Conservation (phyloP, 2,329 filamentous ascomycete genomes). For the Xylaria sp. region DNA sequence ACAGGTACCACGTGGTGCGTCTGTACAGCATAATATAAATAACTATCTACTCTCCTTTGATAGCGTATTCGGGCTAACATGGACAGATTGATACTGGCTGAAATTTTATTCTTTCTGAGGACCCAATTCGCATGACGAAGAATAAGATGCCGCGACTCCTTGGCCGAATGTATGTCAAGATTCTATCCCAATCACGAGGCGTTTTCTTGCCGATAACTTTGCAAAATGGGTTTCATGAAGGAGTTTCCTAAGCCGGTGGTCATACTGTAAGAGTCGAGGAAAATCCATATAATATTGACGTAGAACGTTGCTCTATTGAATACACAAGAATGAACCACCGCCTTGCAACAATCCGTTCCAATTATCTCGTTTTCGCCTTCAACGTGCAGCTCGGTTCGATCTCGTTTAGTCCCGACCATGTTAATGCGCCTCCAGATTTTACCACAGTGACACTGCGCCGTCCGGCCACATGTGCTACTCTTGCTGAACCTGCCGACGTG, state of each 20-base stretch:
- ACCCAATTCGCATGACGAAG: not conserved
- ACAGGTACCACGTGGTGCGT: too few species aligned
- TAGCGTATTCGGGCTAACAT: too few species aligned
- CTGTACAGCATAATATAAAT: too few species aligned
- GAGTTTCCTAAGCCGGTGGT: not conserved
- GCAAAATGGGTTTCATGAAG: not conserved
- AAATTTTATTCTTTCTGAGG: too few species aligned
- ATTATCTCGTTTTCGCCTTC: slow-evolving; percentile 35
- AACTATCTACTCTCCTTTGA: too few species aligned
- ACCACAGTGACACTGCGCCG: slow-evolving; percentile 17
- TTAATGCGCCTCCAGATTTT: slow-evolving; percentile 25
- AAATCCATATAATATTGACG: slow-evolving; percentile 26
- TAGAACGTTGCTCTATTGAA: slow-evolving; percentile 37
- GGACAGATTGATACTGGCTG: too few species aligned
- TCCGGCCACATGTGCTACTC: slow-evolving; percentile 22
- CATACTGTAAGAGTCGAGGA: not conserved
- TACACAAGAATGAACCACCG: slow-evolving; percentile 36
- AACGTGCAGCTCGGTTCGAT: slow-evolving; percentile 22
- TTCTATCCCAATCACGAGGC: not conserved
- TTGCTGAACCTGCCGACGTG: slow-evolving; percentile 26
- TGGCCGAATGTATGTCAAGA: not conserved
- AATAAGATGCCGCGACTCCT: not conserved
- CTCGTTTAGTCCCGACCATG: slow-evolving; percentile 19
- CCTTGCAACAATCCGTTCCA: slow-evolving; percentile 27
- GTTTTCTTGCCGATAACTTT: not conserved